Conservation (phyloP, 2,329 filamentous ascomycete genomes). For the Colletotrichum acutatum region DNA sequence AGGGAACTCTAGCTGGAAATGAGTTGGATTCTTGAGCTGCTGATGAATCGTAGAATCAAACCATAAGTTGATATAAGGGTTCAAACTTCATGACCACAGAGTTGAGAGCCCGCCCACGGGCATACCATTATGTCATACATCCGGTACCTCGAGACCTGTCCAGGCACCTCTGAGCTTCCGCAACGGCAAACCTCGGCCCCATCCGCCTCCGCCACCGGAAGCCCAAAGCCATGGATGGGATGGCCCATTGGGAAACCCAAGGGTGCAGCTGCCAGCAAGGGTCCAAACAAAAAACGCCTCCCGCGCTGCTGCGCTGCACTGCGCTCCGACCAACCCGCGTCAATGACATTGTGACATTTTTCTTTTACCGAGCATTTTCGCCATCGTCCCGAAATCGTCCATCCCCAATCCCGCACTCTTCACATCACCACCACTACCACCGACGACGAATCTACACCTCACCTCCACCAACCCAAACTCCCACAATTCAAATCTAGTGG, state of each 20-base stretch:
- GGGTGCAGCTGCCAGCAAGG: background rate
- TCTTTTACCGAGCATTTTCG: constrained; percentile 7
- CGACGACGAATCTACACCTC: too few relatives aligned
- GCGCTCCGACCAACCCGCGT: background rate
- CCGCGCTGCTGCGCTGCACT: too few relatives aligned
- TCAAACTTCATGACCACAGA: too few relatives aligned
- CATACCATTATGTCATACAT: too few relatives aligned
- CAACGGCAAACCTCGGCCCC: background rate
- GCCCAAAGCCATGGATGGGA: background rate
- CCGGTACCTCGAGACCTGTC: too few relatives aligned
- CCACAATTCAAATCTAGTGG: too few relatives aligned
- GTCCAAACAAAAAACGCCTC: background rate
- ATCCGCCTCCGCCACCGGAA: constrained; percentile 8
- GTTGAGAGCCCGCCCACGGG: too few relatives aligned
- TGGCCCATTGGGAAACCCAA: background rate
- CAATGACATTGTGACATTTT: constrained; percentile 29
- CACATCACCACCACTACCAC: background rate
- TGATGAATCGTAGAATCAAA: too few relatives aligned
- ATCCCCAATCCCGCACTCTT: background rate
- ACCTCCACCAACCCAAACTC: too few relatives aligned
- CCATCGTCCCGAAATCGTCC: background rate
- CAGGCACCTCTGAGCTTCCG: background rate
- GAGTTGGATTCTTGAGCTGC: too few relatives aligned
- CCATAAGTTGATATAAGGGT: too few relatives aligned
- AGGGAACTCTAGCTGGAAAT: too few relatives aligned